Conservation (phyloP, 129 eudicot species). For the Helianthus annuus region HanXRQr2.0-SUNRISE NC_035442.2:35258097-35258596, state of each 20-base stretch:
- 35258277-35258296: slow-evolving; percentile 89
- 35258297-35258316: slow-evolving; percentile 79
- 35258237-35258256: background rate
- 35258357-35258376: slow-evolving; percentile 84
- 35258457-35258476: no score
- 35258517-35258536: no score
- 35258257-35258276: slow-evolving; percentile 81
- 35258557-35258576: no score
- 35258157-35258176: slow-evolving; percentile 93
- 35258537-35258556: no score
- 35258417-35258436: slow-evolving; percentile 86
- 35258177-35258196: background rate
- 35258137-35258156: slow-evolving; percentile 86
- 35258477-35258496: no score
- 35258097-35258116: slow-evolving; percentile 91
- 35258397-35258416: slow-evolving; percentile 78
- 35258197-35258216: background rate
- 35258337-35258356: slow-evolving; percentile 77
- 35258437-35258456: slow-evolving; percentile 76
- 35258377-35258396: slow-evolving; percentile 83
- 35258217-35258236: background rate
- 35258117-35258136: slow-evolving; percentile 85
- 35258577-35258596: no score
- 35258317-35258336: slow-evolving; percentile 76
- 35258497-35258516: no score